A percentile compares a stretch with the other conserved stretches of the same genome.
phyloP scores from a whole-genome alignment of 352 stramenopile species.

The Phytophthora capsici region DNA sequence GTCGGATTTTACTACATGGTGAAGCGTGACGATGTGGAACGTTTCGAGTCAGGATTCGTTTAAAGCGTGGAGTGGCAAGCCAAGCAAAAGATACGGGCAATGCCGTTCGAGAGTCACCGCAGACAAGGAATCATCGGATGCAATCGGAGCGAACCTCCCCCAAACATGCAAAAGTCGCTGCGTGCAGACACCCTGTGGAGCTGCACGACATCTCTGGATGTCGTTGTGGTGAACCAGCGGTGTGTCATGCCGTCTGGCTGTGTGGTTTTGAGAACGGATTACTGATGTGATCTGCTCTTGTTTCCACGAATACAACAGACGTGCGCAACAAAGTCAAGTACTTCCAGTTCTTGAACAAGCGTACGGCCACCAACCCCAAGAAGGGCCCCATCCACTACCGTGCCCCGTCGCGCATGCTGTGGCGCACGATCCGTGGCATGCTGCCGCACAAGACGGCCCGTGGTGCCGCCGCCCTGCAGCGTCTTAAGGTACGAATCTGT shows the following conservation, averaged over 20 bases:
- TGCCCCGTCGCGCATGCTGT: slow-evolving; percentile 94
- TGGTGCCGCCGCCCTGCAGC: slow-evolving; percentile 95
- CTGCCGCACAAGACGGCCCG: slow-evolving; percentile 98
- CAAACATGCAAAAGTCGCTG: slow-evolving; percentile 94
- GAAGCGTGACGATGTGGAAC: slow-evolving; percentile 23
- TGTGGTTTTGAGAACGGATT: slow-evolving; percentile 37
- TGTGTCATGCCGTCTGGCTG: slow-evolving; percentile 84
- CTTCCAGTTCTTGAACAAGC: slow-evolving; percentile 98
- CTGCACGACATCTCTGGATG: slow-evolving; percentile 32
- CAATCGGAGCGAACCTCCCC: slow-evolving; percentile 31
- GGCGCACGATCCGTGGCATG: slow-evolving; percentile 97
- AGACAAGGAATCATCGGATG: slow-evolving; percentile 14
- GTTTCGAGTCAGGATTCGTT: background rate
- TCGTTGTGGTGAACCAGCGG: slow-evolving; percentile 40
- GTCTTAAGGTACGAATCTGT: slow-evolving; percentile 87
- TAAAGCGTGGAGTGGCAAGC: slow-evolving; percentile 13
- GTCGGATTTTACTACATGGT: slow-evolving; percentile 28
- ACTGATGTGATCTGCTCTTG: slow-evolving; percentile 41
- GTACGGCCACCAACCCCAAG: slow-evolving; percentile 98
- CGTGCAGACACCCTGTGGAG: slow-evolving; percentile 81
- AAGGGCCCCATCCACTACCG: slow-evolving; percentile 98
- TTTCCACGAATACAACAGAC: slow-evolving; percentile 65
- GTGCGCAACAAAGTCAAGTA: slow-evolving; percentile 98
- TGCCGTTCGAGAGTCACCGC: slow-evolving; percentile 16
- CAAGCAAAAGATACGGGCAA: background rate